phyloP scores from a whole-genome alignment of 164 flowering plant species.

The Santalum album region DNA sequence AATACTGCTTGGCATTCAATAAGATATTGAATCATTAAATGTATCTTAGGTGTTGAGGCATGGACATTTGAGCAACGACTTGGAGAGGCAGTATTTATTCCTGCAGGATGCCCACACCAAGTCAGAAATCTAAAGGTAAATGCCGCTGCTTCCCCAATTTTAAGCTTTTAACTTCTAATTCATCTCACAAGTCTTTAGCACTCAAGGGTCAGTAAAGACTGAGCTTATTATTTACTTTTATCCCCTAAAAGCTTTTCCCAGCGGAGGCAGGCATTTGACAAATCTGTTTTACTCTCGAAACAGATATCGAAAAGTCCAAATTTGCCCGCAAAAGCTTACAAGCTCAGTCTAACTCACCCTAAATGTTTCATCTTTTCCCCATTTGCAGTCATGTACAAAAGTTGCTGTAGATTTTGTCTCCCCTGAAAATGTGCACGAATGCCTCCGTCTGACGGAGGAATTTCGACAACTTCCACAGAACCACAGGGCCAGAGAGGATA shows the following conservation, averaged over 20 bases:
- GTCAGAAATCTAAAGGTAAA: conserved; percentile 80
- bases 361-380: too few species aligned
- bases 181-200: too few species aligned
- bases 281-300: too few species aligned
- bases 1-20: background rate
- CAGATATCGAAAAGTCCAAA: too few species aligned
- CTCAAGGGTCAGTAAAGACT: too few species aligned
- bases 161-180: too few species aligned
- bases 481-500: conserved; percentile 71
- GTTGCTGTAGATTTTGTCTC: conserved; percentile 83
- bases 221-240: too few species aligned
- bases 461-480: conserved; percentile 58
- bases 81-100: conserved; percentile 90
- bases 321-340: too few species aligned
- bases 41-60: conserved; percentile 55
- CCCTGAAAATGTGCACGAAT: conserved; percentile 65
- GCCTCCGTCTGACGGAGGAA: conserved; percentile 59
- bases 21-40: background rate
- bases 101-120: conserved; percentile 95
- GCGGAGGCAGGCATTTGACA: too few species aligned
- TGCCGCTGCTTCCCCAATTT: background rate
- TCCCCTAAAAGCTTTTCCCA: too few species aligned
- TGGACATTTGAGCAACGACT: conserved; percentile 80
- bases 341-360: too few species aligned
- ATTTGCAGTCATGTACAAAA: conserved; percentile 70